Evolutionary conservation across 2,329 filamentous ascomycete genomes (phyloP), one percentile per base, ranked within the genome.

Genomic region (Apiospora arundinis): DNA sequence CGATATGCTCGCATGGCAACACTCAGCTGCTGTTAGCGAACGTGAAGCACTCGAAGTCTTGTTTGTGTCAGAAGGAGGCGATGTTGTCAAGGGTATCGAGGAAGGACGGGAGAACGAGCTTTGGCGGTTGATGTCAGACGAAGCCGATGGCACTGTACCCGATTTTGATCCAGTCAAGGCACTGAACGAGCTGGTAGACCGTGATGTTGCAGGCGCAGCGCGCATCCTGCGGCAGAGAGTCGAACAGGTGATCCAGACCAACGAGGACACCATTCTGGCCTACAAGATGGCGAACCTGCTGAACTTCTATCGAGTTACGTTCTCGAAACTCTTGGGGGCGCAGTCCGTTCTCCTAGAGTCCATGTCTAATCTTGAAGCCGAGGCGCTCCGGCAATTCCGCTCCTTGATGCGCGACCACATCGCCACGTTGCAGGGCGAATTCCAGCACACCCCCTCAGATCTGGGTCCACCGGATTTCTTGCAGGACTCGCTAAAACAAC

Each of bases 1-100:
- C 69, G 96, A 99, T 79, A 99, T 99, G 95, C 88, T 99, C 18
- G 96, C 96, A 6, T 99, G 96, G 96, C 91, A 93, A 7, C 96
- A 99, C 80, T 97, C 96, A 0, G 93, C 95, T 2, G 92, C 95
- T 0, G 96, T 99, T 0, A 97, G 95, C 44, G 96, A 99, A 81
- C 90, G 93, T 69, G 96, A 99, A 81, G 95, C 95, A 0, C 86
- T 99, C 7, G 95, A 98, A 80, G 91, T 94, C 1, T 85, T 99
- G 0, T 99, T 99, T 78, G 92, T 98, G 56, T 92, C 93, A 0
- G 95, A 98, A 73, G 95, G 93, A 2, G 93, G 96, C 73, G 94
- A 97, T 77, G 93, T 98, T 71, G 92, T 92, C 37, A 93, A 91
- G 74, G 94, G 92, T 0, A 91, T 98, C 37, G 90, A 94, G 78